Evolutionary conservation across 2,329 filamentous ascomycete genomes (phyloP).

Genomic region (Hymenoscyphus infarciens): DNA sequence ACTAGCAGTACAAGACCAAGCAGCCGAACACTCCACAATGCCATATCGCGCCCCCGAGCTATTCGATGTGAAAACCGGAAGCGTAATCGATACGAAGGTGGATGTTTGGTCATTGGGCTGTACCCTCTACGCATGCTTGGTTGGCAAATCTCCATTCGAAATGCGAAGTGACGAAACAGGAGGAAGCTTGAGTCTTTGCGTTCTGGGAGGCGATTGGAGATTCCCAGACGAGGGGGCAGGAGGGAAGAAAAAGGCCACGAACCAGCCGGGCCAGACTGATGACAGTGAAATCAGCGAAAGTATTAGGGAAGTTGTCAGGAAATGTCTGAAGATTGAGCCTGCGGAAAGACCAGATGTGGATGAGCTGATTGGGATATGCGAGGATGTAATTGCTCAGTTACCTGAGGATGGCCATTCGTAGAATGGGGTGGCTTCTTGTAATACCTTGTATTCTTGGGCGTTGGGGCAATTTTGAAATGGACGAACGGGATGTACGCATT

Average conservation of each 20-base stretch:
- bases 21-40: slow-evolving; percentile 97
- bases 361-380: slow-evolving; percentile 76
- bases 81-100: slow-evolving; percentile 89
- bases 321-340: slow-evolving; percentile 83
- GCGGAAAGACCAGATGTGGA: slow-evolving; percentile 83
- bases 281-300: slow-evolving; percentile 65
- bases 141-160: slow-evolving; percentile 96
- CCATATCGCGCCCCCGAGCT: slow-evolving; percentile 96
- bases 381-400: slow-evolving; percentile 64
- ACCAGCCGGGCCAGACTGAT: slow-evolving; percentile 33
- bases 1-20: slow-evolving; percentile 87
- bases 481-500: neutral
- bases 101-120: slow-evolving; percentile 98
- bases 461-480: slow-evolving; percentile 1
- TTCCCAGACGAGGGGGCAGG: slow-evolving; percentile 83
- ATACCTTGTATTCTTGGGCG: slow-evolving; percentile 8
- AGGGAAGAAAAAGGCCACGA: slow-evolving; percentile 41
- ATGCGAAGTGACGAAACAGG: slow-evolving; percentile 94
- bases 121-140: slow-evolving; percentile 94
- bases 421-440: neutral
- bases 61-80: slow-evolving; percentile 94
- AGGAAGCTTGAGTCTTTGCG: slow-evolving; percentile 86
- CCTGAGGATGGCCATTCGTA: slow-evolving; percentile 52
- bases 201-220: slow-evolving; percentile 90
- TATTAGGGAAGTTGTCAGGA: slow-evolving; percentile 83